Percentiles rank a stretch among this genome's conserved stretches.
Evolutionary conservation across 495 filamentous ascomycete species (phyloP).

Genomic region (Podospora pseudocomata): DNA sequence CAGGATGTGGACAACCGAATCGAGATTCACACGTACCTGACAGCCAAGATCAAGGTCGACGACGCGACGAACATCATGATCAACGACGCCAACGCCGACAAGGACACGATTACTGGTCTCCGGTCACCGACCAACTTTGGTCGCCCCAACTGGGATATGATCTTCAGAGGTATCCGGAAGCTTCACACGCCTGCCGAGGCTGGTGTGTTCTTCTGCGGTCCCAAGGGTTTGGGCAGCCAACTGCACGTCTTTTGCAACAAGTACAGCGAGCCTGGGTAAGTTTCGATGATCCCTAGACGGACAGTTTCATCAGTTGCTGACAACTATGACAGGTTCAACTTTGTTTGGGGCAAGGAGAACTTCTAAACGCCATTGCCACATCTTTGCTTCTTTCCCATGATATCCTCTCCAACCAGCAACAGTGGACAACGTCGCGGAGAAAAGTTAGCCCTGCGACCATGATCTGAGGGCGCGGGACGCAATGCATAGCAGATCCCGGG

Average conservation of each 20-base stretch:
- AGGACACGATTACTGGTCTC: conserved; percentile 71
- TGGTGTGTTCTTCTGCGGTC: conserved; percentile 78
- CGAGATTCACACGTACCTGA: conserved; percentile 74
- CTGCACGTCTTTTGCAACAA: conserved; percentile 74
- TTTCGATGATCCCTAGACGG: conserved; percentile 14
- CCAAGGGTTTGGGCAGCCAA: conserved; percentile 63
- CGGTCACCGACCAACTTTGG: conserved; percentile 74
- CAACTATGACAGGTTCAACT: conserved; percentile 45
- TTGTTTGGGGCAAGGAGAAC: conserved; percentile 75
- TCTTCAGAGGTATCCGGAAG: conserved; percentile 70
- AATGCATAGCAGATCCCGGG: conserved; percentile 3
- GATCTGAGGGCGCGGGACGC: conserved; percentile 20
- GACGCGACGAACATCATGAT: conserved; percentile 82
- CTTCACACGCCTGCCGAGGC: conserved; percentile 68
- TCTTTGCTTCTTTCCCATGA: not conserved
- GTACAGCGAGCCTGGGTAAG: conserved; percentile 68
- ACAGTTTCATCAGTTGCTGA: not conserved
- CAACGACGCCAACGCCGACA: conserved; percentile 75
- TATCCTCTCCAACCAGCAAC: not conserved
- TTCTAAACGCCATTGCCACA: conserved; percentile 47
- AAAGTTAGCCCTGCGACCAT: not conserved
- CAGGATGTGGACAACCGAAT: conserved; percentile 77
- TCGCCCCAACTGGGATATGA: conserved; percentile 75
- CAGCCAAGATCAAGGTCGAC: conserved; percentile 72
- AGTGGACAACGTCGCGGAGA: not conserved